Evolutionary conservation across 305 asterid genomes (phyloP), one percentile per base, ranked within the genome.

Genomic region (Withania somnifera): DNA sequence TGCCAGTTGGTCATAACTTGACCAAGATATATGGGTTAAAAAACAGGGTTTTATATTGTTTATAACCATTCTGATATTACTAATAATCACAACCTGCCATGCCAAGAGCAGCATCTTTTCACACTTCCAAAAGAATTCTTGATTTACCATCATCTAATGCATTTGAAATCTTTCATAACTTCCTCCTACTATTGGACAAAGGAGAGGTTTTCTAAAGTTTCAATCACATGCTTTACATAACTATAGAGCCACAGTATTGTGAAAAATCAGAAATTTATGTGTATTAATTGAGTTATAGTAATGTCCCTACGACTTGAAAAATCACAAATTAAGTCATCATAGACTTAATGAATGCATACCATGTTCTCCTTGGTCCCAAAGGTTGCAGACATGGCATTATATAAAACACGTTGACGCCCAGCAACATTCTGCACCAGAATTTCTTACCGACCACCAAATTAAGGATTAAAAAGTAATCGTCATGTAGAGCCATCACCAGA

Each of bases 401-500:
- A 24, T 11, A 45, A 58, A 78, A 85, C 76, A 73, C 67, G 80
- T 78, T 79, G 79, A 82, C 82, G 87, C 76, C 77, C 82, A 77
- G 87, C 83, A 64, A 77, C 78, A 42, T 52, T 81, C 64, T 84
- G 79, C 78, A 81, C 63, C 82, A 50, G 77, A 75, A 84, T 80
- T 80, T 67, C 84, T 80, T 20, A 10, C 52, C 45, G 15, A 36
- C 81, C 73, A 79, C 77, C 80, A 82, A 42, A 82, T 81, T 67
- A 69, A 11, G 79, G 76, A 77, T 81, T 63, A 78, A 85, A 84
- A 58, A 68, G 64, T 38, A 68, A 81, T 82, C 66, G 69, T 93
- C 90, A 92, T 40, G 89, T 76, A 45, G 94, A 87, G 52, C 87
- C 87, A 86, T 90, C 92, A 56, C 86, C 93, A 71, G 83, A 87